Percentiles rank a stretch among this genome's conserved stretches.
phyloP scores from a whole-genome alignment of 345 rosid species.

The Brassica juncea region DNA sequence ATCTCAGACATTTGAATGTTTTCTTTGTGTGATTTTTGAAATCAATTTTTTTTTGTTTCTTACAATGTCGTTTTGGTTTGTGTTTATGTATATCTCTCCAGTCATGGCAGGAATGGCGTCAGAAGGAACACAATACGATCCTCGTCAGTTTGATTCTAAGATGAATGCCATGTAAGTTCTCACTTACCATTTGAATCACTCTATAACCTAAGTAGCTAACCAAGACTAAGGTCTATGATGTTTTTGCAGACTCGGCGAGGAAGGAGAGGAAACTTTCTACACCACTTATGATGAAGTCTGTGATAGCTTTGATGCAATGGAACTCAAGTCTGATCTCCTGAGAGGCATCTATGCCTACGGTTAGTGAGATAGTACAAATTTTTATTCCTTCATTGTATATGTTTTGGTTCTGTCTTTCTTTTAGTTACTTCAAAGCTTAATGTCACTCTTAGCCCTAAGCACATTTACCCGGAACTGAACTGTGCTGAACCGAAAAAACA shows the following conservation, averaged over 20 bases:
- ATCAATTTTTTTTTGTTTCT: constrained; percentile 4
- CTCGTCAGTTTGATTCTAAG: constrained; percentile 66
- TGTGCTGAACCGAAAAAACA: too few species aligned
- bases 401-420: not conserved
- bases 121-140: constrained; percentile 78
- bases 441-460: not conserved
- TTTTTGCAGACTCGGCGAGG: constrained; percentile 53
- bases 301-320: constrained; percentile 89
- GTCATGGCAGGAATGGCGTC: constrained; percentile 62
- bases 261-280: constrained; percentile 64
- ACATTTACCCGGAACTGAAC: too few species aligned
- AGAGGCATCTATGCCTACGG: constrained; percentile 97
- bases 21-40: not conserved
- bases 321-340: constrained; percentile 73
- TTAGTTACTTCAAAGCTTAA: not conserved
- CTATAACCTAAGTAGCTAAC: not conserved
- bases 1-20: constrained; percentile 36
- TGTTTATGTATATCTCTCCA: constrained; percentile 33
- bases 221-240: not conserved
- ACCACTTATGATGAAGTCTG: constrained; percentile 75
- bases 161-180: constrained; percentile 76
- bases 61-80: not conserved
- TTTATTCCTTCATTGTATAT: not conserved
- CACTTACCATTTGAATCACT: not conserved
- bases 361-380: constrained; percentile 26